Base-by-base conservation (phyloP, 768 basidiomycete species). In the Rhodotorula graminis region DNA sequence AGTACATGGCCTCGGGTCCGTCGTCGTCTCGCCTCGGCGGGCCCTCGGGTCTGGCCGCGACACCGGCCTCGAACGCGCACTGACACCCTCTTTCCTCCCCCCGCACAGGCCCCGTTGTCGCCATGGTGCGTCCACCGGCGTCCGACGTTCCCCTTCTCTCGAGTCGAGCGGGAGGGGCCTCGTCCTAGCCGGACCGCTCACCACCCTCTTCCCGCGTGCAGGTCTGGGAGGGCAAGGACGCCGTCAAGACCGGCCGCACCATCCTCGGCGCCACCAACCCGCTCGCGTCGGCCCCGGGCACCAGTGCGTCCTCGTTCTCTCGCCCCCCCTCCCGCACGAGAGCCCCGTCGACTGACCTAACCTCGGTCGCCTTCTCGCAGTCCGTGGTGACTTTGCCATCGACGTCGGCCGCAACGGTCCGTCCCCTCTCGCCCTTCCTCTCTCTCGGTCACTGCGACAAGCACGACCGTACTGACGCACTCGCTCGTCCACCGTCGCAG, bases 321-420 rank as follows among this genome's bases (percentile, higher is more conserved):
- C 42, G 2, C 53, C 25, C 53, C 19, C 21, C 15, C 42, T 14
- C n/a, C n/a, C n/a, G n/a, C n/a, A n/a, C n/a, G n/a, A n/a, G n/a
- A n/a, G n/a, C n/a, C n/a, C n/a, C n/a, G n/a, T n/a, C n/a, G n/a
- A n/a, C n/a, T n/a, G n/a, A n/a, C n/a, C n/a, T n/a, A n/a, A n/a
- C n/a, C n/a, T n/a, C n/a, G n/a, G n/a, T n/a, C n/a, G n/a, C n/a
- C n/a, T n/a, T n/a, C 33, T 7, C n/a, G 29, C 42, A 75, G 73
- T 79, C 77, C 74, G 79, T 37, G 78, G 78, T 55, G 78, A 79
- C 72, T 79, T 42, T 65, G 74, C 76, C 78, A 89, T 98, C 78
- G 91, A 93, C 77, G 90, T 93, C 77, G 95, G 93, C 70, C 91
- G 92, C 79, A 95, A 94, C 85, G 90, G 56, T 57, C 19, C 93